Base-by-base conservation (phyloP, 345 rosid genomes). In the Mercurialis annua region DNA sequence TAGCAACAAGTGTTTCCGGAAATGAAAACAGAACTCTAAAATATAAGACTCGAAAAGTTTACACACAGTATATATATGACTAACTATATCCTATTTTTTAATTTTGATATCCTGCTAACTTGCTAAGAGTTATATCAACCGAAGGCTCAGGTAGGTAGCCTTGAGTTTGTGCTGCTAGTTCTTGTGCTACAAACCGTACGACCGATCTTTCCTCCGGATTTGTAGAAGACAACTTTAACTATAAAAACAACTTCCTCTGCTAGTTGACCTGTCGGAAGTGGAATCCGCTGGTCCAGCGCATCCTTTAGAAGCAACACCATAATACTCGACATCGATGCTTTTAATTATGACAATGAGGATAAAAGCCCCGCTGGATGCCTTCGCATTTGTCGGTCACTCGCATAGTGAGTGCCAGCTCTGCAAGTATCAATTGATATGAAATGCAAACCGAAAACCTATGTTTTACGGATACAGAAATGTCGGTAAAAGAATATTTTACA, bases 1-100 rank as follows among this genome's bases (percentile, higher is more conserved):
- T 93, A 2, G 87, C 91, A 20, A 90, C 98, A 0, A 84, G 96
- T 6, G n/a, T n/a, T n/a, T n/a, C n/a, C n/a, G n/a, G n/a, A n/a
- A n/a, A n/a, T n/a, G n/a, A n/a, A n/a, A n/a, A n/a, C n/a, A n/a
- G n/a, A n/a, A n/a, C n/a, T n/a, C n/a, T n/a, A n/a, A n/a, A n/a
- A n/a, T n/a, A n/a, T n/a, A n/a, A n/a, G n/a, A n/a, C n/a, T n/a
- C n/a, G n/a, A n/a, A n/a, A n/a, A n/a, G n/a, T n/a, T n/a, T n/a
- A n/a, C n/a, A n/a, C n/a, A n/a, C n/a, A n/a, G n/a, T n/a, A n/a
- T n/a, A n/a, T n/a, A n/a, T n/a, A n/a, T n/a, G n/a, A n/a, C n/a
- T n/a, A n/a, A n/a, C n/a, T n/a, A n/a, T n/a, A 2, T 24, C 8
- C n/a, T 21, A 31, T 18, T 34, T 44, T 70, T n/a, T n/a, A 75